Conservation (phyloP, 257 asterid species). For the Echium plantagineum region DNA sequence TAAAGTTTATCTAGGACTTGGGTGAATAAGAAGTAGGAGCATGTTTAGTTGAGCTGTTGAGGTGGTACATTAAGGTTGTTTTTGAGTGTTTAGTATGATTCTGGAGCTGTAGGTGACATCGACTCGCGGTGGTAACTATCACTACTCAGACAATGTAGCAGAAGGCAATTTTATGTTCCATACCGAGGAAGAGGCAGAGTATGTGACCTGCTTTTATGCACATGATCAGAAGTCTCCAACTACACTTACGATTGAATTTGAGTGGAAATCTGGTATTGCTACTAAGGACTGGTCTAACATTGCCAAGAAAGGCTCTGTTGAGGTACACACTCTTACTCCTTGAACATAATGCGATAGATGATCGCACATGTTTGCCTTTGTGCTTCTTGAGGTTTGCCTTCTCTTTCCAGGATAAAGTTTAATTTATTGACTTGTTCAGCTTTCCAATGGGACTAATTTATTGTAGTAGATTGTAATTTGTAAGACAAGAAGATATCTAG, state of each 20-base stretch:
- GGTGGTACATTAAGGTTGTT: background rate
- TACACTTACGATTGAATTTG: slow-evolving; percentile 59
- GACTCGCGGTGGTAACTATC: slow-evolving; percentile 67
- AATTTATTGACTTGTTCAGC: too few species aligned
- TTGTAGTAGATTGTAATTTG: too few species aligned
- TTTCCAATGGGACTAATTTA: too few species aligned
- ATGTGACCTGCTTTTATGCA: slow-evolving; percentile 82
- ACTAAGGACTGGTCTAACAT: slow-evolving; percentile 89
- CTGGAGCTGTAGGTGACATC: slow-evolving; percentile 59
- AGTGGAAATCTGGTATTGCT: slow-evolving; percentile 92
- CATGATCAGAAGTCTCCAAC: slow-evolving; percentile 57
- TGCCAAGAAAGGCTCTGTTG: slow-evolving; percentile 88
- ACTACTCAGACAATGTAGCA: slow-evolving; percentile 60
- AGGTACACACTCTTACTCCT: slow-evolving; percentile 35
- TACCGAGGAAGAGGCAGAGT: slow-evolving; percentile 72
- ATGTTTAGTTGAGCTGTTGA: background rate
- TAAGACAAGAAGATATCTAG: too few species aligned
- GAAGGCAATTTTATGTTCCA: slow-evolving; percentile 83
- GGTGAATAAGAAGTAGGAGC: too few species aligned
- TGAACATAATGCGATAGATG: background rate
- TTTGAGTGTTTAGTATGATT: background rate
- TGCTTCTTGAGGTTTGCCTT: too few species aligned
- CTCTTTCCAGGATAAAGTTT: too few species aligned
- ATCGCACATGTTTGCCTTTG: background rate
- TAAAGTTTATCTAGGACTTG: background rate